Percentiles rank a stretch among this genome's conserved stretches.
phyloP scores from a whole-genome alignment of 2,329 filamentous ascomycete genomes.

The Neofusicoccum parvum region DNA sequence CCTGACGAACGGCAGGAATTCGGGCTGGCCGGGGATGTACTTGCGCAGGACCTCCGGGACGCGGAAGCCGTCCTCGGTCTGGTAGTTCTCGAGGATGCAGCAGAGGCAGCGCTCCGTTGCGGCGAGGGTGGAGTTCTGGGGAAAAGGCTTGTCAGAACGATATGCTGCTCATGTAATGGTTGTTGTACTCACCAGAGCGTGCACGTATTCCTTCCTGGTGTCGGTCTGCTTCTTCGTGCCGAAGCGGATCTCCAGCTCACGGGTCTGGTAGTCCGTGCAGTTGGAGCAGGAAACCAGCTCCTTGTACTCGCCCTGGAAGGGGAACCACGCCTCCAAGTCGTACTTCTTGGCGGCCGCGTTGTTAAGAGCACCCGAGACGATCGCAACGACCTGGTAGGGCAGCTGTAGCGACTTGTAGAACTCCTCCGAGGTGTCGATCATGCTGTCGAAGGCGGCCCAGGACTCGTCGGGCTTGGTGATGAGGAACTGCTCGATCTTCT shows the following conservation, averaged over 20 bases:
- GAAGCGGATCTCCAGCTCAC: conserved; percentile 88
- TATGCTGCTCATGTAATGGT: not conserved
- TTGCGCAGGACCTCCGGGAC: conserved; percentile 41
- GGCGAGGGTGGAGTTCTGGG: conserved; percentile 73
- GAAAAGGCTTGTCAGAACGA: not conserved
- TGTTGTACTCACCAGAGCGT: conserved; percentile 61
- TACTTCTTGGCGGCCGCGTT: conserved; percentile 73
- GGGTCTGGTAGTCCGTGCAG: conserved; percentile 96
- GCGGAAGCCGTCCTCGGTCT: conserved; percentile 71
- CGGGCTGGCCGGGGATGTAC: conserved; percentile 86
- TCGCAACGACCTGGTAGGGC: conserved; percentile 88
- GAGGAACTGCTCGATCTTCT: conserved; percentile 86
- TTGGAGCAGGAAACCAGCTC: conserved; percentile 97
- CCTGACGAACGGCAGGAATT: conserved; percentile 86
- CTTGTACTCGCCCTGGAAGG: conserved; percentile 96
- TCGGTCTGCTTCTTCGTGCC: conserved; percentile 77
- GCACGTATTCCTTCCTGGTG: conserved; percentile 88
- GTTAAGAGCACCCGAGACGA: conserved; percentile 91
- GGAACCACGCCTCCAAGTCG: conserved; percentile 96
- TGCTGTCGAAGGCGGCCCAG: conserved; percentile 90
- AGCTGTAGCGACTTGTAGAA: conserved; percentile 91
- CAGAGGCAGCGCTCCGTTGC: conserved; percentile 91
- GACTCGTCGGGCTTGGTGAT: conserved; percentile 80
- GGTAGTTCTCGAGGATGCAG: conserved; percentile 96
- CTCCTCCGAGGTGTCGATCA: conserved; percentile 88